These are phyloP conservation scores for Spirogloea muscicola DNA, from an alignment of 139 green algal species.

Conservation along the genomic window DNA sequence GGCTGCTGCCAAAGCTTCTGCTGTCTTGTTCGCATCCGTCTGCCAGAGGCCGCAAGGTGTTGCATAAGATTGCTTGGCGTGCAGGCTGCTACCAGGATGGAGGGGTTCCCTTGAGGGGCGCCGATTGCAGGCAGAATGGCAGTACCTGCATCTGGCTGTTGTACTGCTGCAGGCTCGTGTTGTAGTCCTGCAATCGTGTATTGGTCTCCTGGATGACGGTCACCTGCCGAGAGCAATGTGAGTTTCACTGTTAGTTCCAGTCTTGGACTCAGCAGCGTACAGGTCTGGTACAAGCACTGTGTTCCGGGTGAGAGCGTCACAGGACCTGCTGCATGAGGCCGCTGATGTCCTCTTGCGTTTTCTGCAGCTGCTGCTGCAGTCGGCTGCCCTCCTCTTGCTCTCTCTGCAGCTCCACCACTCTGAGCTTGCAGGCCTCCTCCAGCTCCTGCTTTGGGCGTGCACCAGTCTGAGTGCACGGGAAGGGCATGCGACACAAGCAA, in stretches of 20 bases:
- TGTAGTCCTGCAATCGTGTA: conserved; percentile 22
- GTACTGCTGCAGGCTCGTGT: conserved; percentile 40
- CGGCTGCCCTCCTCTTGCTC: not conserved
- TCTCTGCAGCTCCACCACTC: not conserved
- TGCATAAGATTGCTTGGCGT: too few species aligned
- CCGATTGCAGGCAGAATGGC: not conserved
- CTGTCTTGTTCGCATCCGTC: not conserved
- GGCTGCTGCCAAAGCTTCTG: conserved; percentile 4
- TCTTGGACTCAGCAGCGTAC: not conserved
- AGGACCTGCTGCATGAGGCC: not conserved
- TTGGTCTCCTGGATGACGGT: conserved; percentile 12
- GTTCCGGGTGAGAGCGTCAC: not conserved
- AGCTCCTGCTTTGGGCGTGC: too few species aligned
- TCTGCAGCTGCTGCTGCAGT: not conserved
- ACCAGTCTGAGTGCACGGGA: too few species aligned
- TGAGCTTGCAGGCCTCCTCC: too few species aligned
- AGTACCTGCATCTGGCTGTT: conserved; percentile 30
- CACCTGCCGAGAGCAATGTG: conserved; percentile 22
- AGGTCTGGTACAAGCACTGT: not conserved
- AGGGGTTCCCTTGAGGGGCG: not conserved
- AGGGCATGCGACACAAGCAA: too few species aligned
- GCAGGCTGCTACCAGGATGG: too few species aligned
- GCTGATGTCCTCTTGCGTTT: not conserved
- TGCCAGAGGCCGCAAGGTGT: not conserved
- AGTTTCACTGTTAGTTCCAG: not conserved